Percentiles rank a stretch among this genome's conserved stretches.
Evolutionary conservation across 768 basidiomycete species (phyloP).

Genomic region (Leccinum uliginosum): DNA sequence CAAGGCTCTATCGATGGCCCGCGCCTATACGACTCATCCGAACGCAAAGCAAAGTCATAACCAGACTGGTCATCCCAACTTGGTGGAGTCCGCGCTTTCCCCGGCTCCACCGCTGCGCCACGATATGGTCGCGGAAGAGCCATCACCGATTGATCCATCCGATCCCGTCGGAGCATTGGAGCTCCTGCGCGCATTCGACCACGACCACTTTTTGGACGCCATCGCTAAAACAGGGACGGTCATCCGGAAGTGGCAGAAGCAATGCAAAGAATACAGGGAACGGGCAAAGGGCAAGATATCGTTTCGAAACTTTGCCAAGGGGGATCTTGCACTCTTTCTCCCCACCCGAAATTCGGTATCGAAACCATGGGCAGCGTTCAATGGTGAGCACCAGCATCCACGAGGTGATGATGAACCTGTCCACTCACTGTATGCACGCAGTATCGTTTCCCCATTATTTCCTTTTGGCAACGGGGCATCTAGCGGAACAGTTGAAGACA

Average conservation of each 20-base stretch:
- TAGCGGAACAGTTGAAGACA: slow-evolving; percentile 85
- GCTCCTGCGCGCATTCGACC: slow-evolving; percentile 68
- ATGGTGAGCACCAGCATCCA: slow-evolving; percentile 53
- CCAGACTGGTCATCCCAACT: slow-evolving; percentile 23
- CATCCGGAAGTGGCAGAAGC: slow-evolving; percentile 95
- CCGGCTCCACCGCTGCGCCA: slow-evolving; percentile 44
- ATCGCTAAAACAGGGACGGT: slow-evolving; percentile 79
- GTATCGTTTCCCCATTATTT: slow-evolving; percentile 99
- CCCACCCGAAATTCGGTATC: slow-evolving; percentile 92
- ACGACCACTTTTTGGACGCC: slow-evolving; percentile 81
- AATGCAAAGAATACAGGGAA: slow-evolving; percentile 93
- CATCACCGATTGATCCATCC: slow-evolving; percentile 72
- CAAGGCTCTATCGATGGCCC: slow-evolving; percentile 62
- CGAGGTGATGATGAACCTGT: neutral
- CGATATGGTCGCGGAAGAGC: slow-evolving; percentile 53
- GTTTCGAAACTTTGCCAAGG: slow-evolving; percentile 91
- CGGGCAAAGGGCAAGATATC: slow-evolving; percentile 96
- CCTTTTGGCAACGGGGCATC: slow-evolving; percentile 78
- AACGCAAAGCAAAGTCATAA: slow-evolving; percentile 42
- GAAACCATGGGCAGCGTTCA: slow-evolving; percentile 98
- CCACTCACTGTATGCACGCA: slow-evolving; percentile 25
- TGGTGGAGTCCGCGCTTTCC: slow-evolving; percentile 50
- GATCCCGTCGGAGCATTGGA: slow-evolving; percentile 71
- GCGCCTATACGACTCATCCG: slow-evolving; percentile 52
- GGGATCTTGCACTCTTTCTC: slow-evolving; percentile 92